Percentiles rank a stretch among this genome's conserved stretches.
These are phyloP conservation scores for Irpex sp. DNA, from an alignment of 1,284 basidiomycete genomes.

Conservation along the genomic window DNA sequence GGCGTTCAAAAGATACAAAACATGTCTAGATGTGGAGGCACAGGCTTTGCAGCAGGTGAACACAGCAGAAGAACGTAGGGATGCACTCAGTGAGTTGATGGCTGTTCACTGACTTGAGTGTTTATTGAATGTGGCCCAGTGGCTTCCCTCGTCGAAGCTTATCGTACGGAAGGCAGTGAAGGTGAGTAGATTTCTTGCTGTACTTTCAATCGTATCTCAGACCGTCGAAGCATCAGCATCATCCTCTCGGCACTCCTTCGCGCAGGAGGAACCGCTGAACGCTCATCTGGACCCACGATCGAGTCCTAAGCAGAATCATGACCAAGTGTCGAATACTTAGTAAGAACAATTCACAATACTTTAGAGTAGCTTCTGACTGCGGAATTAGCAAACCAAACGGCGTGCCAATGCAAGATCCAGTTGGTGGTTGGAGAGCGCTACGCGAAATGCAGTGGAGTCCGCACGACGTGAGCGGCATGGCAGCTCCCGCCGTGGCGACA, in stretches of 20 bases:
- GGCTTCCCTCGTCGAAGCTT: constrained; percentile 21
- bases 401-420: constrained; percentile 21
- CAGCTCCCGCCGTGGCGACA: constrained; percentile 9
- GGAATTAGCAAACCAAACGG: constrained; percentile 14
- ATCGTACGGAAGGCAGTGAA: constrained; percentile 12
- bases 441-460: constrained; percentile 23
- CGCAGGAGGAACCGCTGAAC: background rate
- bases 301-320: constrained; percentile 13
- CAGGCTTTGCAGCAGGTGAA: constrained; percentile 61
- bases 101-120: background rate
- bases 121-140: constrained; percentile 17
- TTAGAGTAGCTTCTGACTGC: background rate
- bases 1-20: constrained; percentile 63
- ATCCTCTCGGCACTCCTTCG: constrained; percentile 11
- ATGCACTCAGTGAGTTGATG: constrained; percentile 55
- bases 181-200: constrained; percentile 2
- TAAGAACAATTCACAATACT: background rate
- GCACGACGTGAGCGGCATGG: constrained; percentile 6
- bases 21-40: constrained; percentile 62
- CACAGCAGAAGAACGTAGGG: constrained; percentile 64
- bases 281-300: constrained; percentile 3
- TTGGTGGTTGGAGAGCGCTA: constrained; percentile 24
- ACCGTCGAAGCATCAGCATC: constrained; percentile 9
- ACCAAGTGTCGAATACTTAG: constrained; percentile 8
- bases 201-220: background rate